Percentiles rank a stretch among this genome's conserved stretches.
phyloP scores from a whole-genome alignment of 257 asterid genomes.

The Jasminum sambac region DNA sequence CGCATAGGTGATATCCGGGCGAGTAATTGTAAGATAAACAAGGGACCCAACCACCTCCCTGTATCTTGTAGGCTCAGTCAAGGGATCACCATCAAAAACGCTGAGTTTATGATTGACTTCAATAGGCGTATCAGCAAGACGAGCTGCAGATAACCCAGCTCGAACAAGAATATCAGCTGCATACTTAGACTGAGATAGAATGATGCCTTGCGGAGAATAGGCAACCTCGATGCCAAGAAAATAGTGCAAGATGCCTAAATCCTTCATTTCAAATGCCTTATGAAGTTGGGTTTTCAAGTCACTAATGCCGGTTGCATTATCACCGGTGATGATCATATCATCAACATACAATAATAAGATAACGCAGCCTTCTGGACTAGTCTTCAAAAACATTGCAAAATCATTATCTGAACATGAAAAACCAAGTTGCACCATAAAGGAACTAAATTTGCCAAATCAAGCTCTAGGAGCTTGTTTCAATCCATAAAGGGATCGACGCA shows the following conservation, averaged over 20 bases:
- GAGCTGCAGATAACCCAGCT: too few relatives aligned
- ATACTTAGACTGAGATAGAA: too few relatives aligned
- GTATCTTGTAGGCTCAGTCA: not conserved
- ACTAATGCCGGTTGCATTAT: not conserved
- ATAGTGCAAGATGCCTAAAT: too few relatives aligned
- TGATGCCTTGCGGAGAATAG: too few relatives aligned
- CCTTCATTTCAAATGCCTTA: not conserved
- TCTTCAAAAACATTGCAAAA: not conserved
- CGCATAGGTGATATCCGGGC: too few relatives aligned
- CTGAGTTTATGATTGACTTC: not conserved
- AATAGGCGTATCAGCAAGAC: too few relatives aligned
- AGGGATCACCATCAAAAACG: not conserved
- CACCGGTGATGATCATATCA: slow-evolving; percentile 3
- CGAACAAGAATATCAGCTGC: not conserved
- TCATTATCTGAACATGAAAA: not conserved
- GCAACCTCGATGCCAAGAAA: too few relatives aligned
- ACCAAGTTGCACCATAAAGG: not conserved
- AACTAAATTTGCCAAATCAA: not conserved
- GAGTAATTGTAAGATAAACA: not conserved
- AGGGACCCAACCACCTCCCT: not conserved
- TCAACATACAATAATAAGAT: not conserved
- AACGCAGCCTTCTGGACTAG: not conserved
- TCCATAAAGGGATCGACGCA: not conserved
- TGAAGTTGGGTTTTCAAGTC: not conserved
- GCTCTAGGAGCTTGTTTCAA: slow-evolving; percentile 3